phyloP scores from a whole-genome alignment of 2,329 filamentous ascomycete genomes.

The Trichophyton equinum region DNA sequence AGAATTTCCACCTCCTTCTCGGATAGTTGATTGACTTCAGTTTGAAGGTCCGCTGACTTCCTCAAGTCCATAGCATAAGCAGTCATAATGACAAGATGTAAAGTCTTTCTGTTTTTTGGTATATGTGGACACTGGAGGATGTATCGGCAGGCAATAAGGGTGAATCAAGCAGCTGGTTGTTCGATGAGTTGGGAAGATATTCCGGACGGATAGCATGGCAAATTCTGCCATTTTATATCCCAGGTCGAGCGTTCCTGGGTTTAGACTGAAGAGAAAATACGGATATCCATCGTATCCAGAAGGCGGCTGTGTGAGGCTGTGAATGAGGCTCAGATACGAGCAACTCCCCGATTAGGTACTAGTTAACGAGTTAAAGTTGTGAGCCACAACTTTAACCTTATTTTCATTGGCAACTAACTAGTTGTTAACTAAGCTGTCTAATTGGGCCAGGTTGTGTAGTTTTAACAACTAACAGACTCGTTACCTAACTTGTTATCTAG shows the following conservation, averaged over 20 bases:
- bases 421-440: no score
- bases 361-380: background rate
- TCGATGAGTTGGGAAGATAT: background rate
- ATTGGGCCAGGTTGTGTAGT: no score
- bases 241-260: background rate
- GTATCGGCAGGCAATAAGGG: background rate
- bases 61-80: background rate
- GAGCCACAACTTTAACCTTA: no score
- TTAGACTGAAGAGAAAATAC: background rate
- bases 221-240: background rate
- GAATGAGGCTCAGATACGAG: slow-evolving; percentile 1
- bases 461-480: no score
- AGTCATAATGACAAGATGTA: background rate
- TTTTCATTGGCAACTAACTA: no score
- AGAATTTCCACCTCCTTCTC: slow-evolving; percentile 10
- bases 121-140: background rate
- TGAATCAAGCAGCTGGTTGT: background rate
- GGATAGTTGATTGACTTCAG: background rate
- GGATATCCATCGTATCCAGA: background rate
- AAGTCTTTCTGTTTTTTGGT: background rate
- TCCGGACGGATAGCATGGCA: background rate
- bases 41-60: background rate
- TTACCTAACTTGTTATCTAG: no score
- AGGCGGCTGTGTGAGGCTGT: background rate
- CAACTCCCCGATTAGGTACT: background rate